These are phyloP conservation scores for Wickerhamiella australiensis DNA, from an alignment of 805 yeast species.

Conservation along the genomic window DNA sequence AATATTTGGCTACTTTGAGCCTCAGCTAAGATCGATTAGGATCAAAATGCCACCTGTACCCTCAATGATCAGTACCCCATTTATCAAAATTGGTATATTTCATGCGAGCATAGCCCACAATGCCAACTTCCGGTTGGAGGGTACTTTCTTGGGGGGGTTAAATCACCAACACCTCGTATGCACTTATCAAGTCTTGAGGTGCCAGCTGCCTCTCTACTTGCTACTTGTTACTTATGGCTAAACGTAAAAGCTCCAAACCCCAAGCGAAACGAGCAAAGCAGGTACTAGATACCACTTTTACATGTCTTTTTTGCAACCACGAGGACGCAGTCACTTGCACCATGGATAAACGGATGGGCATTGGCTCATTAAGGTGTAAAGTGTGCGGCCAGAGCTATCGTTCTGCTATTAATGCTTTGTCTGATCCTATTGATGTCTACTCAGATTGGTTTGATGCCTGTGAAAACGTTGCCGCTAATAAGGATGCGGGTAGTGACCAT, in stretches of 20 bases:
- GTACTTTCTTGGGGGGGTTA: too few relatives aligned
- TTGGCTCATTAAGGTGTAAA: slow-evolving; percentile 80
- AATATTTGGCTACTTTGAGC: too few relatives aligned
- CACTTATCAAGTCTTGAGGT: too few relatives aligned
- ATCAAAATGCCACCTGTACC: too few relatives aligned
- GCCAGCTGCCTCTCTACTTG: background rate
- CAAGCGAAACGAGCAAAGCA: slow-evolving; percentile 72
- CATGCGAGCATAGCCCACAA: too few relatives aligned
- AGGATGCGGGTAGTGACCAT: slow-evolving; percentile 20
- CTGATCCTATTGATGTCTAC: slow-evolving; percentile 86
- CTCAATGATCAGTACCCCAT: too few relatives aligned
- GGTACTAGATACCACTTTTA: slow-evolving; percentile 67
- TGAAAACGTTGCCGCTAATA: slow-evolving; percentile 71
- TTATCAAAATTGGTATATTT: too few relatives aligned
- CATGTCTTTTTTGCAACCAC: slow-evolving; percentile 91
- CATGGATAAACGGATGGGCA: slow-evolving; percentile 70
- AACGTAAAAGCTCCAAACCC: slow-evolving; percentile 70
- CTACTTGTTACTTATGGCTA: slow-evolving; percentile 38
- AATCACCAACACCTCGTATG: background rate
- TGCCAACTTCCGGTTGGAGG: too few relatives aligned
- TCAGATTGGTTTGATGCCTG: slow-evolving; percentile 98
- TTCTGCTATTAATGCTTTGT: slow-evolving; percentile 62
- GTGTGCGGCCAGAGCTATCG: slow-evolving; percentile 92
- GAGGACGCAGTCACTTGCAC: slow-evolving; percentile 83
- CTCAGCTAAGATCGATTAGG: too few relatives aligned